Conservation (phyloP, 192 early-diverging fungal genomes). For the Phlyctochytrium arcticum region DNA sequence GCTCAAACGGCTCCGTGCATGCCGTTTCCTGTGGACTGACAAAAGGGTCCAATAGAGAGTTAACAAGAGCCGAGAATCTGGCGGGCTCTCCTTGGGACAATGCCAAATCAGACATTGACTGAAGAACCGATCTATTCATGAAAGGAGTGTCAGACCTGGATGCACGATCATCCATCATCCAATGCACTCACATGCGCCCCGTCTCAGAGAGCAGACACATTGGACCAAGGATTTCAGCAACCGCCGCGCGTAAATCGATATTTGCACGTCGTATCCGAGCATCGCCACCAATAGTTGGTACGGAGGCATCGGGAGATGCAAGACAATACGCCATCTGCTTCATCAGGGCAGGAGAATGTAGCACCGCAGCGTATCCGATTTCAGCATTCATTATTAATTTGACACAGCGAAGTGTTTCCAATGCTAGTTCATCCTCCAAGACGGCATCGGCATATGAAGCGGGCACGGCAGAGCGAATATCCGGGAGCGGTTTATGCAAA, state of each 20-base stretch:
- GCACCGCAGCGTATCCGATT: conserved; percentile 16
- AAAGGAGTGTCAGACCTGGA: background rate
- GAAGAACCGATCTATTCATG: conserved; percentile 13
- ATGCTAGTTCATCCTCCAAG: conserved; percentile 18
- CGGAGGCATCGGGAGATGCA: conserved; percentile 3
- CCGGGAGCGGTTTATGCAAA: background rate
- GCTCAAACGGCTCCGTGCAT: background rate
- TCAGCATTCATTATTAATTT: conserved; percentile 27
- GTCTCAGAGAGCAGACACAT: conserved; percentile 24
- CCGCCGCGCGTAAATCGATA: conserved; percentile 10
- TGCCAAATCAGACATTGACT: conserved; percentile 18
- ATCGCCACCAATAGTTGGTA: background rate
- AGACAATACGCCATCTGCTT: conserved; percentile 22
- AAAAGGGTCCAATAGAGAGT: conserved; percentile 28
- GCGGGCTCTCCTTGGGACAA: conserved; percentile 26
- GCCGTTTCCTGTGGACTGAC: background rate
- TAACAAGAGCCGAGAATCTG: conserved; percentile 13
- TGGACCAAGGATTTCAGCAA: conserved; percentile 24
- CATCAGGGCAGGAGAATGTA: conserved; percentile 10
- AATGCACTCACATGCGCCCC: conserved; percentile 5
- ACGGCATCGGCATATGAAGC: conserved; percentile 27
- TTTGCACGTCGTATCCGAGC: conserved; percentile 3
- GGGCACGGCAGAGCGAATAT: background rate
- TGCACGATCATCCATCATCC: background rate
- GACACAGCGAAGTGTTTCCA: conserved; percentile 24